Evolutionary conservation across 2,329 filamentous ascomycete genomes (phyloP).

Genomic region (Trichoderma asperellum): DNA sequence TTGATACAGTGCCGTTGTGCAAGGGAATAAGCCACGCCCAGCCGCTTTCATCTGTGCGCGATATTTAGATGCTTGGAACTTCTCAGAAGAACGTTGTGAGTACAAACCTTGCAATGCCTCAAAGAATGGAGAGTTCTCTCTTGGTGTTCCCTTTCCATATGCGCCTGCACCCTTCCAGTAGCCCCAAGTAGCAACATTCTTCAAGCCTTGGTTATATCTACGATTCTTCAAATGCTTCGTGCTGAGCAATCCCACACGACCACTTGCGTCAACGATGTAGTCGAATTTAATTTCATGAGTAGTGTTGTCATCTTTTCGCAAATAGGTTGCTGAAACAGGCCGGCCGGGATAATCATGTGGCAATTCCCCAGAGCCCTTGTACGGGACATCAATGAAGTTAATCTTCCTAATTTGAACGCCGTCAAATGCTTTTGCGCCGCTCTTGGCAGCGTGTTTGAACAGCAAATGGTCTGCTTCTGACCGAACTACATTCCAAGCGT

Average conservation of each 20-base stretch:
- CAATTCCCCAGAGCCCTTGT: not conserved
- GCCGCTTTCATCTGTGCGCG: slow-evolving; percentile 46
- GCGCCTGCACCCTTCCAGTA: slow-evolving; percentile 47
- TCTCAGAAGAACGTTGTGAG: not conserved
- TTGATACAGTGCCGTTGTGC: slow-evolving; percentile 49
- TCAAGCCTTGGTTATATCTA: slow-evolving; percentile 49
- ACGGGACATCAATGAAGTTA: not conserved
- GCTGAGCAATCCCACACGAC: slow-evolving; percentile 48
- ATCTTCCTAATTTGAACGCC: slow-evolving; percentile 39
- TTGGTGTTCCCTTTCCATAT: slow-evolving; percentile 42
- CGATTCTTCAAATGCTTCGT: slow-evolving; percentile 56
- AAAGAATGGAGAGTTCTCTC: slow-evolving; percentile 46
- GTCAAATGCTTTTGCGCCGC: slow-evolving; percentile 48
- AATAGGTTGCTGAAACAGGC: slow-evolving; percentile 43
- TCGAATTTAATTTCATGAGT: slow-evolving; percentile 49
- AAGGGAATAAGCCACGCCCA: slow-evolving; percentile 56
- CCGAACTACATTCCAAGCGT: slow-evolving; percentile 51
- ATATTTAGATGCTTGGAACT: not conserved
- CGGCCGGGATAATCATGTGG: slow-evolving; percentile 30
- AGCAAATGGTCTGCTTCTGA: slow-evolving; percentile 51
- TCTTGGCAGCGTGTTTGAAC: slow-evolving; percentile 45
- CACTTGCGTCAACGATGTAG: slow-evolving; percentile 54
- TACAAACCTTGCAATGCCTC: slow-evolving; percentile 44
- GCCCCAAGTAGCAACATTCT: slow-evolving; percentile 54
- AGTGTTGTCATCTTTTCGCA: slow-evolving; percentile 39